Evolutionary conservation across 352 stramenopile genomes (phyloP).

Genomic region (Phytophthora quininea): DNA sequence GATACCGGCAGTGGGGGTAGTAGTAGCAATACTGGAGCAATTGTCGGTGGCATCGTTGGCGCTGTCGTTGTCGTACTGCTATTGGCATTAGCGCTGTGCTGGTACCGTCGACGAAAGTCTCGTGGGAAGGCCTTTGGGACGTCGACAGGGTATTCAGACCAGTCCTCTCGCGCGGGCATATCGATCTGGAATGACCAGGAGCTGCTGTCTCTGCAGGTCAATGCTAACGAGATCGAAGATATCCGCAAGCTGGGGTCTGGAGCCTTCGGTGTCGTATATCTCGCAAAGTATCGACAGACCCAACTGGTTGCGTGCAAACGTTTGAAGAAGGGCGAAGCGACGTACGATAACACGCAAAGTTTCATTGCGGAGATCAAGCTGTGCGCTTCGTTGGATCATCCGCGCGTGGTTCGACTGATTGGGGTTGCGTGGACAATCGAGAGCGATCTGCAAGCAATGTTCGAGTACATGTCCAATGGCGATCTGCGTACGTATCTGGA

Average conservation of each 20-base stretch:
- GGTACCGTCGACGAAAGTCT: slow-evolving; percentile 32
- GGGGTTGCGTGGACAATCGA: slow-evolving; percentile 66
- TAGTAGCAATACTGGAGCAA: slow-evolving; percentile 36
- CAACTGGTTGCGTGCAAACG: slow-evolving; percentile 55
- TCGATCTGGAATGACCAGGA: slow-evolving; percentile 59
- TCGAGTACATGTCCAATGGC: slow-evolving; percentile 69
- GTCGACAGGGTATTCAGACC: slow-evolving; percentile 17
- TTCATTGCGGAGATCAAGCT: slow-evolving; percentile 71
- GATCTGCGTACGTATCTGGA: slow-evolving; percentile 53
- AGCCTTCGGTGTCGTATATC: slow-evolving; percentile 46
- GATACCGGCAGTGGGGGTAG: slow-evolving; percentile 8
- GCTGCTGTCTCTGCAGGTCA: slow-evolving; percentile 54
- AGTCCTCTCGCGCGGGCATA: slow-evolving; percentile 8
- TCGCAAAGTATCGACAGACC: slow-evolving; percentile 48
- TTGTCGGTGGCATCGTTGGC: slow-evolving; percentile 55
- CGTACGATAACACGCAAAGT: slow-evolving; percentile 43
- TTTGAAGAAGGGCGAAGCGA: slow-evolving; percentile 46
- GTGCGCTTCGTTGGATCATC: slow-evolving; percentile 50
- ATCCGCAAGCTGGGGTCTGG: slow-evolving; percentile 42
- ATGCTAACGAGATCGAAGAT: slow-evolving; percentile 56
- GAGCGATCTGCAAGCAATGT: slow-evolving; percentile 59
- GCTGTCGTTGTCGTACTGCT: slow-evolving; percentile 43
- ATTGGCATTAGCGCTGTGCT: slow-evolving; percentile 29
- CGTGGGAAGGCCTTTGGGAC: slow-evolving; percentile 26
- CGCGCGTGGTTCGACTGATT: slow-evolving; percentile 54